Evolutionary conservation across 2,329 filamentous ascomycete species (phyloP).

Genomic region (Apiospora pterosperma): DNA sequence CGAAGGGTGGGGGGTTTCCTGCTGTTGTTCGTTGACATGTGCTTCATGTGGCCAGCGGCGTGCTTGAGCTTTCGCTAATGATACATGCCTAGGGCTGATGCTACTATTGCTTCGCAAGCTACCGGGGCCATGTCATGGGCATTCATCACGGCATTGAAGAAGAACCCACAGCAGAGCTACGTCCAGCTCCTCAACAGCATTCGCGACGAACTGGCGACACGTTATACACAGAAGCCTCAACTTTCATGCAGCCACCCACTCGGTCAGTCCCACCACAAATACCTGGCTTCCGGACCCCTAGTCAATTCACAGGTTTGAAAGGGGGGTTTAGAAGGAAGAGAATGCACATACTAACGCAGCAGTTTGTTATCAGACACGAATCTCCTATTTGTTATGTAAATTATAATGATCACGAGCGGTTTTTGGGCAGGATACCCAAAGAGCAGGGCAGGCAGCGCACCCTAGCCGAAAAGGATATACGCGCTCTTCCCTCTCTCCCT

Average conservation of each 20-base stretch:
- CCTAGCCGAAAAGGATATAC: not conserved
- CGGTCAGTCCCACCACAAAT: conserved; percentile 56
- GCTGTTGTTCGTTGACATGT: not conserved
- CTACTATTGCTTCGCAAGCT: conserved; percentile 80
- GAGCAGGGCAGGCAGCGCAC: not conserved
- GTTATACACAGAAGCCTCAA: conserved; percentile 94
- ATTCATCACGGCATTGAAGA: conserved; percentile 86
- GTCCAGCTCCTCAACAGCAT: conserved; percentile 94
- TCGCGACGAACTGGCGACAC: conserved; percentile 78
- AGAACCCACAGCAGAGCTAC: conserved; percentile 94
- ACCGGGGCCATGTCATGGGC: conserved; percentile 99
- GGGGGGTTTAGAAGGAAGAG: not conserved
- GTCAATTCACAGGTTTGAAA: not conserved
- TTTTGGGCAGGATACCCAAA: not conserved
- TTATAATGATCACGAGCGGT: not conserved
- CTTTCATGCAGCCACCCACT: conserved; percentile 93
- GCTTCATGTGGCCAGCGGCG: not conserved
- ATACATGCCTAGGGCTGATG: conserved; percentile 66
- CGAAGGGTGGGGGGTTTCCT: not conserved
- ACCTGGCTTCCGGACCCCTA: not conserved
- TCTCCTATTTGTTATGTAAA: conserved; percentile 64
- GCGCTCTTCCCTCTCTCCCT: not conserved
- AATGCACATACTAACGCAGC: conserved; percentile 11
- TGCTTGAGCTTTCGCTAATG: not conserved
- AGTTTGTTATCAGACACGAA: conserved; percentile 51